A percentile compares a stretch with the other conserved stretches of the same genome.
Evolutionary conservation across 2,329 filamentous ascomycete genomes (phyloP).

Genomic region (Xenoacremonium recifei): DNA sequence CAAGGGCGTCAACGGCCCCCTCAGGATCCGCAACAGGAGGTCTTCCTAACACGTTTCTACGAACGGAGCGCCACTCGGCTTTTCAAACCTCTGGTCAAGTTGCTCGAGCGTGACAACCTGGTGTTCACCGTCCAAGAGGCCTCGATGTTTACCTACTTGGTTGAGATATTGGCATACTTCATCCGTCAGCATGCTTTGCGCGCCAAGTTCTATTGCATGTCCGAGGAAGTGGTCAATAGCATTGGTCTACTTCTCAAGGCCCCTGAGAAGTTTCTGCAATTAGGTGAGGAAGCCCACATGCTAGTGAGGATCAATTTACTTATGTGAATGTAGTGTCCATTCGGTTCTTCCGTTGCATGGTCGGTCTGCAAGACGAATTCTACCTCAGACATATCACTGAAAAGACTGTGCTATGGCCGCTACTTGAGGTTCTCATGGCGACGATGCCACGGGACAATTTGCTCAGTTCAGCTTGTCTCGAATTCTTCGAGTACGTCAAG

Average conservation of each 20-base stretch:
- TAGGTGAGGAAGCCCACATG: slow-evolving; percentile 58
- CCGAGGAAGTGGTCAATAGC: slow-evolving; percentile 72
- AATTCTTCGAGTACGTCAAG: slow-evolving; percentile 89
- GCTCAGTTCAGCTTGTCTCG: slow-evolving; percentile 87
- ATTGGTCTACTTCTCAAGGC: slow-evolving; percentile 80
- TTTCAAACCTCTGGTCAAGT: slow-evolving; percentile 80
- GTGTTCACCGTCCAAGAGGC: slow-evolving; percentile 79
- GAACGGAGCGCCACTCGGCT: slow-evolving; percentile 80
- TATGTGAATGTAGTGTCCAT: slow-evolving; percentile 65
- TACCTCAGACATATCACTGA: slow-evolving; percentile 84
- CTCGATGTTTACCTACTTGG: slow-evolving; percentile 84
- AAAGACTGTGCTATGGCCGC: slow-evolving; percentile 77
- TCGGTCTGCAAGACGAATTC: slow-evolving; percentile 85
- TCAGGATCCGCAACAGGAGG: slow-evolving; percentile 73
- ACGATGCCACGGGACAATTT: slow-evolving; percentile 92
- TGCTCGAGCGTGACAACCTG: slow-evolving; percentile 69
- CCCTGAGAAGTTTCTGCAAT: slow-evolving; percentile 87
- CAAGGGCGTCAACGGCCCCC: slow-evolving; percentile 59
- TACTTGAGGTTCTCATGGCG: slow-evolving; percentile 78
- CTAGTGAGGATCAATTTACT: slow-evolving; percentile 4
- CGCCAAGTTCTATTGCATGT: slow-evolving; percentile 84
- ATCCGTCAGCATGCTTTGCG: slow-evolving; percentile 83
- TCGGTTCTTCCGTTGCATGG: slow-evolving; percentile 87
- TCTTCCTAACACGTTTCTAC: slow-evolving; percentile 87
- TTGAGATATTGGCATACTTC: slow-evolving; percentile 93